phyloP scores from a whole-genome alignment of 2,329 filamentous ascomycete species.

The Cytospora mali region DNA sequence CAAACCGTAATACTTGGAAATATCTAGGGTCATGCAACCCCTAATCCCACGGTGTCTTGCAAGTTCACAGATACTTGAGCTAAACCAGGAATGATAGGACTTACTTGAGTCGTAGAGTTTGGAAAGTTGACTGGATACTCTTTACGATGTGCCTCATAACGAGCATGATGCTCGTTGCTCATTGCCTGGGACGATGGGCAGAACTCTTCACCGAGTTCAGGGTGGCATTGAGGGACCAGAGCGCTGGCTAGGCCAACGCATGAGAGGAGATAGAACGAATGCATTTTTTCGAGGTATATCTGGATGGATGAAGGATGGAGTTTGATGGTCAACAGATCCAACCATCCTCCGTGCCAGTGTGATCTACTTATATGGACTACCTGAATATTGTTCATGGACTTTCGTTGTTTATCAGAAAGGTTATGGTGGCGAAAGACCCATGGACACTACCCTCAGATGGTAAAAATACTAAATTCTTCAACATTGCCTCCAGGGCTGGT shows the following conservation, averaged over 20 bases:
- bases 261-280: not conserved
- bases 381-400: no score
- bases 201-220: constrained; percentile 6
- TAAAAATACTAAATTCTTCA: no score
- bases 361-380: not conserved
- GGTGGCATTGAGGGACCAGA: constrained; percentile 10
- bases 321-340: not conserved
- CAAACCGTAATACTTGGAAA: no score
- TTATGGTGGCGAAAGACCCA: no score
- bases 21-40: no score
- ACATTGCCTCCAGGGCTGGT: no score
- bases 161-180: not conserved
- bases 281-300: not conserved
- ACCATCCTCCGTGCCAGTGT: not conserved
- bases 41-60: not conserved
- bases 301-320: not conserved
- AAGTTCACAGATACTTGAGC: not conserved
- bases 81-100: not conserved
- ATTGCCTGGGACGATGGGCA: not conserved
- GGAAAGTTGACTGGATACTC: not conserved
- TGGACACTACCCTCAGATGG: no score
- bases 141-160: not conserved
- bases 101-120: not conserved
- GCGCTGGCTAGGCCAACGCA: not conserved
- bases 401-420: no score